phyloP scores from a whole-genome alignment of 352 stramenopile species.

The Globisporangium apiculatum region DNA sequence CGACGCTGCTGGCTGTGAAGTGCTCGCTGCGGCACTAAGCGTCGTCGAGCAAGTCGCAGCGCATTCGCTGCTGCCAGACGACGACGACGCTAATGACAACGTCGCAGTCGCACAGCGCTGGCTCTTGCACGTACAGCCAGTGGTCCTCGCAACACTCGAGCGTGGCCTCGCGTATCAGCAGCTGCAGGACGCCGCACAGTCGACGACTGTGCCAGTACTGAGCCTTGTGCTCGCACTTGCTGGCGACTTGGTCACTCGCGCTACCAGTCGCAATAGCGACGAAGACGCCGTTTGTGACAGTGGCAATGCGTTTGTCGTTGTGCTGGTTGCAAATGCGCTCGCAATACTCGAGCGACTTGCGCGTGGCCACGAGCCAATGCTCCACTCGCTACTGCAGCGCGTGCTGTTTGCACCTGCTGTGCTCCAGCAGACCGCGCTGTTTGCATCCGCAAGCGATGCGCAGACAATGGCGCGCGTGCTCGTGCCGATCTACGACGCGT shows the following conservation, averaged over 20 bases:
- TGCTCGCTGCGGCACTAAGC: conserved; percentile 22
- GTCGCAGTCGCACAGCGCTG: no score
- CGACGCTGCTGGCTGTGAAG: conserved; percentile 6
- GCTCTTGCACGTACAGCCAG: background rate
- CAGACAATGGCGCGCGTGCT: conserved; percentile 41
- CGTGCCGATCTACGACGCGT: conserved; percentile 58
- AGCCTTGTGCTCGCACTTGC: background rate
- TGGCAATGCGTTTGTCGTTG: conserved; percentile 25
- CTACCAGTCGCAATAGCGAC: conserved; percentile 13
- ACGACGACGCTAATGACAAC: conserved; percentile 43
- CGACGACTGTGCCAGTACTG: no score
- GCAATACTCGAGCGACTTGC: conserved; percentile 30
- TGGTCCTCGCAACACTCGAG: background rate
- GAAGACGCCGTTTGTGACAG: conserved; percentile 10
- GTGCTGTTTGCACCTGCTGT: conserved; percentile 41
- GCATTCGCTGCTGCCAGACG: conserved; percentile 29
- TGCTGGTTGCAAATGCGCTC: conserved; percentile 33
- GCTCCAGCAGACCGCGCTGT: conserved; percentile 35
- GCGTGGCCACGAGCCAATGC: conserved; percentile 40
- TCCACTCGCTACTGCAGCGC: conserved; percentile 32
- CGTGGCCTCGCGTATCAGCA: no score
- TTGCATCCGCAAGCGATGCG: conserved; percentile 31
- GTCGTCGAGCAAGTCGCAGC: conserved; percentile 26
- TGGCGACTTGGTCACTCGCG: conserved; percentile 13
- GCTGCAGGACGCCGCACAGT: background rate